phyloP scores from a whole-genome alignment of 2,329 filamentous ascomycete genomes.

The Plectosphaerella plurivora region DNA sequence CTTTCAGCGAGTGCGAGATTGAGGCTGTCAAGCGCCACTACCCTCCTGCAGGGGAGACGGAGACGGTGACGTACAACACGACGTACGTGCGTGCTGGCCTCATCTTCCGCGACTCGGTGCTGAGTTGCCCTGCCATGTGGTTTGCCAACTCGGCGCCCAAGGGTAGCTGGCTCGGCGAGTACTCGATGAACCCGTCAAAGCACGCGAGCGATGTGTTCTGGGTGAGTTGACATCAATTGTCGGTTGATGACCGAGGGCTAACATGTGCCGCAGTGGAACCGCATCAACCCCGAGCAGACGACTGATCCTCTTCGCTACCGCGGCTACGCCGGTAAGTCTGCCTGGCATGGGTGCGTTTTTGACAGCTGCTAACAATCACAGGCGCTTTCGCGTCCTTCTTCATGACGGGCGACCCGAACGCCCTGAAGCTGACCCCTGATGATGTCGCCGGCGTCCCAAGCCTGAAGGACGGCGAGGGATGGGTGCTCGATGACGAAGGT shows the following conservation, averaged over 20 bases:
- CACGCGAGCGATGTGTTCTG: constrained; percentile 55
- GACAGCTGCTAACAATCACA: constrained; percentile 12
- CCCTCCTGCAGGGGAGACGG: constrained; percentile 39
- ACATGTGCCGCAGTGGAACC: constrained; percentile 45
- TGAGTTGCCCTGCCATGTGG: constrained; percentile 59
- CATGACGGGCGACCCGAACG: constrained; percentile 53
- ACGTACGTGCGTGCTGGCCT: constrained; percentile 49
- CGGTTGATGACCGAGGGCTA: not conserved
- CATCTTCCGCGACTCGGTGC: constrained; percentile 52
- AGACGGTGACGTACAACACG: constrained; percentile 45
- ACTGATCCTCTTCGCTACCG: constrained; percentile 48
- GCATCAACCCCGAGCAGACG: constrained; percentile 45
- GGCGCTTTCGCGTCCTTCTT: constrained; percentile 59
- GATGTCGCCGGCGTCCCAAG: constrained; percentile 39
- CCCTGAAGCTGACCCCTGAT: constrained; percentile 45
- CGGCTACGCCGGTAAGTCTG: constrained; percentile 33
- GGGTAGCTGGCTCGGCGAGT: constrained; percentile 52
- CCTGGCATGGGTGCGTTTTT: not conserved
- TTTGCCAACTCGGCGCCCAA: constrained; percentile 36
- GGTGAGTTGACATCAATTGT: constrained; percentile 26
- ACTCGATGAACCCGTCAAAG: constrained; percentile 53
- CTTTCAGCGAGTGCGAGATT: constrained; percentile 33
- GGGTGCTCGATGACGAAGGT: constrained; percentile 41
- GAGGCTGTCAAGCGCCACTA: constrained; percentile 38
- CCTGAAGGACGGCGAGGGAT: constrained; percentile 38